These are phyloP conservation scores for Cercospora zeae-maydis DNA, from an alignment of 2,329 filamentous ascomycete genomes.

Conservation along the genomic window DNA sequence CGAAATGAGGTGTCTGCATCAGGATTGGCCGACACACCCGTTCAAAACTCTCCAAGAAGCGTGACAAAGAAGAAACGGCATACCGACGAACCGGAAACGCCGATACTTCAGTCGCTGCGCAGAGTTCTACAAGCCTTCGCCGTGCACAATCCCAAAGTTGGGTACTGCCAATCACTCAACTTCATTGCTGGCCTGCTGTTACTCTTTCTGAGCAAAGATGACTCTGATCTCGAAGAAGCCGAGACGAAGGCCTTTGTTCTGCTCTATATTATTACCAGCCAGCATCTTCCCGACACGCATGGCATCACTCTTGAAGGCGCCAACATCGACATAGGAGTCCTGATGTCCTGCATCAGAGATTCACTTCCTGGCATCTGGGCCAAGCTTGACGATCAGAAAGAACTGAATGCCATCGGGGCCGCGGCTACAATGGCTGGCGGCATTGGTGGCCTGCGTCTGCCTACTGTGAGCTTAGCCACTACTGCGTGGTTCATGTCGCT, in stretches of 20 bases:
- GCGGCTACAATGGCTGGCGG: slow-evolving; percentile 42
- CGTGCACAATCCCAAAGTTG: slow-evolving; percentile 83
- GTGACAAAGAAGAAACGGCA: slow-evolving; percentile 32
- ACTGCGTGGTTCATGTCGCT: slow-evolving; percentile 98
- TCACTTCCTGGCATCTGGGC: slow-evolving; percentile 79
- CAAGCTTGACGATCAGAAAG: slow-evolving; percentile 78
- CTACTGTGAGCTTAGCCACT: slow-evolving; percentile 86
- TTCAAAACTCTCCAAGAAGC: slow-evolving; percentile 3
- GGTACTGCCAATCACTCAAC: slow-evolving; percentile 94
- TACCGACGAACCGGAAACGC: slow-evolving; percentile 58
- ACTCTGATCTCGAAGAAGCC: slow-evolving; percentile 54
- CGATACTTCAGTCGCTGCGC: slow-evolving; percentile 75
- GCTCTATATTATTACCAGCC: slow-evolving; percentile 83
- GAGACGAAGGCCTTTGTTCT: slow-evolving; percentile 93
- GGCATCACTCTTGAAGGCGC: slow-evolving; percentile 85
- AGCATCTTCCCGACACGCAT: slow-evolving; percentile 87
- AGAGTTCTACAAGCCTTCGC: slow-evolving; percentile 86
- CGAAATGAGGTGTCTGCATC: slow-evolving; percentile 13
- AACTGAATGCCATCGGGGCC: slow-evolving; percentile 35
- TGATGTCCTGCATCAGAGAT: slow-evolving; percentile 83
- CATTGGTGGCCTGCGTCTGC: slow-evolving; percentile 56
- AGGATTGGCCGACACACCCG: slow-evolving; percentile 3
- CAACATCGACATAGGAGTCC: slow-evolving; percentile 88
- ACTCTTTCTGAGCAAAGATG: slow-evolving; percentile 61
- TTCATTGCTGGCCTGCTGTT: slow-evolving; percentile 88